Evolutionary conservation across 1,284 basidiomycete genomes (phyloP), one percentile per base, ranked within the genome.

Genomic region (Phellinidium pouzarii): DNA sequence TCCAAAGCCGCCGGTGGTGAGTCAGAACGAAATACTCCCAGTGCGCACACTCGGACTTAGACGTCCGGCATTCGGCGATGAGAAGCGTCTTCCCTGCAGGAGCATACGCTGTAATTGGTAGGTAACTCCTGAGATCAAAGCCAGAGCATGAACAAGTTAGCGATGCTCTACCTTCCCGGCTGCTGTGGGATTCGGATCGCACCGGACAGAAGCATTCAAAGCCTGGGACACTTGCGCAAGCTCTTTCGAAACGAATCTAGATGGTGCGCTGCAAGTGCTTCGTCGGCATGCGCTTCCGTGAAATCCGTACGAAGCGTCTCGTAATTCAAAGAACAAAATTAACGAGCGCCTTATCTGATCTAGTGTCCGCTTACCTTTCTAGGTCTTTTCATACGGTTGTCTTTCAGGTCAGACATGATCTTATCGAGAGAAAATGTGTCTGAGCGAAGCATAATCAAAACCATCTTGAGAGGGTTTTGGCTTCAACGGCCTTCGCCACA

Each of bases 41-140:
- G 40, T 43, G 52, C 44, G 31, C 45, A 25, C 43, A 44, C 38
- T 45, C 52, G 44, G 46, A 53, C 45, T 48, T 48, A 53, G 45
- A 53, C 19, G 36, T 42, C 27, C 52, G 52, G 52, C 52, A 53
- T n/a, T 48, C 29, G 38, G 45, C 52, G 52, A 53, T 34, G 40
- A 53, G 23, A 34, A 19, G 11, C 19, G 42, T 29, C 19, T 14
- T 19, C 14, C 40, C 23, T 38, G 37, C 38, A 19, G 12, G 40
- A 36, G 26, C n/a, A n/a, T n/a, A 29, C 12, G n/a, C 25, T 11
- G 17, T 36, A 42, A 51, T 44, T 51, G 49, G 49, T 8, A 36
- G 49, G 6, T 38, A 12, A 36, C 29, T 27, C 31, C 42, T 6
- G 42, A 36, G 49, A 45, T 45, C 43, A 52, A 34, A 45, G 34